These are phyloP conservation scores for Leptographium procerum DNA, from an alignment of 2,329 filamentous ascomycete genomes.

Conservation along the genomic window DNA sequence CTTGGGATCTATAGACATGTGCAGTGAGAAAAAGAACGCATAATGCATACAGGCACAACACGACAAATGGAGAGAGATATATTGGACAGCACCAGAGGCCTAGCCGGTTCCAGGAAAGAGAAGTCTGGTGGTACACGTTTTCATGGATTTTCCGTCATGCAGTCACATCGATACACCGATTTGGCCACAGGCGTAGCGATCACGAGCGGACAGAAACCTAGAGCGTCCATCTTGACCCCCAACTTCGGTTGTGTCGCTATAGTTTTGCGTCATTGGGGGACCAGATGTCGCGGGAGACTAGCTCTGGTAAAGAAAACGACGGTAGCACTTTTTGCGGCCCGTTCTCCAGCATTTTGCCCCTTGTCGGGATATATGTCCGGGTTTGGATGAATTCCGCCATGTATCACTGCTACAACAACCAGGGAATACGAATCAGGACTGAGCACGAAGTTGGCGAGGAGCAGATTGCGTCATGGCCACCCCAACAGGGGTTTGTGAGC, in stretches of 20 bases:
- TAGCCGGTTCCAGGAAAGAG: background rate
- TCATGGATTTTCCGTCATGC: background rate
- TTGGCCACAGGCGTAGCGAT: background rate
- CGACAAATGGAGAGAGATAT: background rate
- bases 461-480: too few relatives aligned
- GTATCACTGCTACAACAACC: too few relatives aligned
- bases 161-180: too few relatives aligned
- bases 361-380: too few relatives aligned
- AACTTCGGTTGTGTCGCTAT: background rate
- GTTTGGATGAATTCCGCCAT: too few relatives aligned
- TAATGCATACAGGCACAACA: too few relatives aligned
- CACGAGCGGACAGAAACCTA: background rate
- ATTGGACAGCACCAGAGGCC: background rate
- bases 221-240: background rate
- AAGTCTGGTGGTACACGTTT: background rate
- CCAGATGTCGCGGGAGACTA: conserved; percentile 3
- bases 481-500: too few relatives aligned
- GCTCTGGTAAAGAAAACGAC: background rate
- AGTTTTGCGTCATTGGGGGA: conserved; percentile 4
- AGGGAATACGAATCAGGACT: too few relatives aligned
- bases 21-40: background rate
- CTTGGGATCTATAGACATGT: background rate
- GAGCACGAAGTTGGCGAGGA: too few relatives aligned
- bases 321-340: background rate
- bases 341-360: too few relatives aligned